phyloP scores from a whole-genome alignment of 495 filamentous ascomycete species.

The Thozetella sp. region DNA sequence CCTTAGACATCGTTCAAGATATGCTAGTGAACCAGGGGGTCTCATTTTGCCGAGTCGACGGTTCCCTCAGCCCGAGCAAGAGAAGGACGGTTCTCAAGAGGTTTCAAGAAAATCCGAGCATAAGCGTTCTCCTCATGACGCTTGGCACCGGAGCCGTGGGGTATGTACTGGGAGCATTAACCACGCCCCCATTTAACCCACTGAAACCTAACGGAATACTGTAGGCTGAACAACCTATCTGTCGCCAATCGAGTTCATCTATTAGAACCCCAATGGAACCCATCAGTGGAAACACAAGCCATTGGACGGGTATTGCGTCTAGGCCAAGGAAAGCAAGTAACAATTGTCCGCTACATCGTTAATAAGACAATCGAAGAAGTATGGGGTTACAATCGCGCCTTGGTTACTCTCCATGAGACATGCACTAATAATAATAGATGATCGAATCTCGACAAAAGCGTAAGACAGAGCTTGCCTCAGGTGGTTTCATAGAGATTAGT shows the following conservation, averaged over 20 bases:
- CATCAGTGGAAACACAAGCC: constrained; percentile 50
- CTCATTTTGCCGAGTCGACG: not conserved
- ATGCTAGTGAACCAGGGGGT: constrained; percentile 8
- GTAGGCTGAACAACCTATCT: constrained; percentile 43
- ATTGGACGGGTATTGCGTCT: constrained; percentile 42
- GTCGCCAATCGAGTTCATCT: constrained; percentile 43
- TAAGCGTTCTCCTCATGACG: constrained; percentile 45
- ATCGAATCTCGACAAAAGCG: too few species aligned
- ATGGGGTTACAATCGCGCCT: too few species aligned
- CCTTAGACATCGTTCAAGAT: constrained; percentile 33
- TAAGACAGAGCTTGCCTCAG: too few species aligned
- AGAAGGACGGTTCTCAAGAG: not conserved
- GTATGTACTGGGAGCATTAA: too few species aligned
- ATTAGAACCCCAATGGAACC: constrained; percentile 58
- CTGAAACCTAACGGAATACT: not conserved
- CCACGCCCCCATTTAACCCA: too few species aligned
- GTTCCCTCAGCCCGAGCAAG: not conserved
- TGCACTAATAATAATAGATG: too few species aligned
- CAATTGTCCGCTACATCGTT: constrained; percentile 17
- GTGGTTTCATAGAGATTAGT: too few species aligned
- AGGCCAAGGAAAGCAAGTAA: constrained; percentile 41
- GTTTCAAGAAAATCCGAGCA: constrained; percentile 7
- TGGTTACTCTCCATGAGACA: too few species aligned
- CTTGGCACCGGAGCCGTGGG: constrained; percentile 52
- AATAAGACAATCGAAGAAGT: not conserved